A percentile compares a stretch with the other conserved stretches of the same genome.
These are phyloP conservation scores for Arabis alpina DNA, from an alignment of 345 rosid species.

Conservation along the genomic window DNA sequence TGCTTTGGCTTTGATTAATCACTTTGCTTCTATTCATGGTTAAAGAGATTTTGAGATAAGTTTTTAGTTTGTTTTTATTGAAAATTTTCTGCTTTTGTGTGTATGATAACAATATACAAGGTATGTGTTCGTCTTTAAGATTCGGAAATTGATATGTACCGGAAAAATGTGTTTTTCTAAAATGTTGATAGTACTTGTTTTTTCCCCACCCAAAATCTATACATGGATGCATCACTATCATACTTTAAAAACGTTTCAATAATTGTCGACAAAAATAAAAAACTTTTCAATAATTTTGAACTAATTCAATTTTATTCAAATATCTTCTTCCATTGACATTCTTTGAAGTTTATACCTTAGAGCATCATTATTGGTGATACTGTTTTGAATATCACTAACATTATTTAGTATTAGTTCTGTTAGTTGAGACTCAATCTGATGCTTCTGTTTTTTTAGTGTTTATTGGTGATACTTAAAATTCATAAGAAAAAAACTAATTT, in stretches of 20 bases:
- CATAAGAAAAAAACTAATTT: no score
- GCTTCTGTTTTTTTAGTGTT: no score
- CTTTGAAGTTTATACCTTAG: slow-evolving; percentile 6
- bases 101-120: slow-evolving; percentile 14
- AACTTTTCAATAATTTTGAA: not conserved
- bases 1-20: slow-evolving; percentile 75
- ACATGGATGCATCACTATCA: slow-evolving; percentile 17
- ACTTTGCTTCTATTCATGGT: slow-evolving; percentile 56
- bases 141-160: slow-evolving; percentile 23
- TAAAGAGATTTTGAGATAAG: slow-evolving; percentile 20
- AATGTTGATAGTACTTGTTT: not conserved
- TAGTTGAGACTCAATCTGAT: no score
- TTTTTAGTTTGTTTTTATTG: not conserved
- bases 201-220: not conserved
- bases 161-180: not conserved
- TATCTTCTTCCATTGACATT: slow-evolving; percentile 6
- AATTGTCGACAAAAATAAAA: slow-evolving; percentile 3
- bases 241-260: slow-evolving; percentile 17
- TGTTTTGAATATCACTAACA: no score
- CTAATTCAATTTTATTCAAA: not conserved
- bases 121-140: slow-evolving; percentile 10
- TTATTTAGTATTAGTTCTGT: no score
- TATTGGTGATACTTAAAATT: no score
- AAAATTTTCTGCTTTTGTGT: slow-evolving; percentile 11
- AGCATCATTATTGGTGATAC: no score